A percentile compares a stretch with the other conserved stretches of the same genome.
phyloP scores from a whole-genome alignment of 2,329 filamentous ascomycete species.

The Trichophaea hybrida region DNA sequence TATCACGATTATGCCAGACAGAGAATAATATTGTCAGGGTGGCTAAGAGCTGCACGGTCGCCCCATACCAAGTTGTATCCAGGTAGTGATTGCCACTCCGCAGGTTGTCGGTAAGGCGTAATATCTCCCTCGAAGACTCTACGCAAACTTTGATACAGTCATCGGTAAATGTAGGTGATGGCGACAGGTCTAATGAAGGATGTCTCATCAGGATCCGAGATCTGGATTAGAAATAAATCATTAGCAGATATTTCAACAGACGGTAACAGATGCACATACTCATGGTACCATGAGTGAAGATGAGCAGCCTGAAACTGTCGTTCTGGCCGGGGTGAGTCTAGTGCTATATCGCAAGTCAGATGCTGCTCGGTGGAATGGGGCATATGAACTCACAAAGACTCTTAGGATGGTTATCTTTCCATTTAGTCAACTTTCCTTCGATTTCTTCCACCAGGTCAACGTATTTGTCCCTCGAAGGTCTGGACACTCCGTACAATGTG shows the following conservation, averaged over 20 bases:
- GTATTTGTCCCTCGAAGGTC: slow-evolving; percentile 47
- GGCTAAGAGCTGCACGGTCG: slow-evolving; percentile 56
- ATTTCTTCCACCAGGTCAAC: slow-evolving; percentile 47
- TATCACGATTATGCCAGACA: slow-evolving; percentile 50
- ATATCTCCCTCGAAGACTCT: slow-evolving; percentile 48
- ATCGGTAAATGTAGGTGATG: slow-evolving; percentile 42
- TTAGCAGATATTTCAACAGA: neutral
- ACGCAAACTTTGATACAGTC: slow-evolving; percentile 54
- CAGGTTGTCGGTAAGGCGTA: slow-evolving; percentile 45
- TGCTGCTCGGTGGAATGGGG: slow-evolving; percentile 21
- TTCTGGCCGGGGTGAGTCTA: slow-evolving; percentile 33
- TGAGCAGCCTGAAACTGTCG: slow-evolving; percentile 41
- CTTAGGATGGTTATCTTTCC: slow-evolving; percentile 49
- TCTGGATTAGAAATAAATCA: slow-evolving; percentile 5
- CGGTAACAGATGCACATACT: slow-evolving; percentile 28
- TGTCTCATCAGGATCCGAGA: slow-evolving; percentile 47
- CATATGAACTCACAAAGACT: slow-evolving; percentile 35
- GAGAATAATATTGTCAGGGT: slow-evolving; percentile 59
- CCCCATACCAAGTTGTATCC: slow-evolving; percentile 66
- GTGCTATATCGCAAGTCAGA: slow-evolving; percentile 13
- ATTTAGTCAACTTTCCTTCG: slow-evolving; percentile 49
- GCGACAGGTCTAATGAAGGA: slow-evolving; percentile 44
- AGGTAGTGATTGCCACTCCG: slow-evolving; percentile 49
- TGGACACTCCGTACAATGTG: slow-evolving; percentile 57
- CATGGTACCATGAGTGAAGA: slow-evolving; percentile 40